A percentile compares a stretch with the other conserved stretches of the same genome.
Evolutionary conservation across 768 basidiomycete genomes (phyloP).

Genomic region (Lactifluus piperatus): DNA sequence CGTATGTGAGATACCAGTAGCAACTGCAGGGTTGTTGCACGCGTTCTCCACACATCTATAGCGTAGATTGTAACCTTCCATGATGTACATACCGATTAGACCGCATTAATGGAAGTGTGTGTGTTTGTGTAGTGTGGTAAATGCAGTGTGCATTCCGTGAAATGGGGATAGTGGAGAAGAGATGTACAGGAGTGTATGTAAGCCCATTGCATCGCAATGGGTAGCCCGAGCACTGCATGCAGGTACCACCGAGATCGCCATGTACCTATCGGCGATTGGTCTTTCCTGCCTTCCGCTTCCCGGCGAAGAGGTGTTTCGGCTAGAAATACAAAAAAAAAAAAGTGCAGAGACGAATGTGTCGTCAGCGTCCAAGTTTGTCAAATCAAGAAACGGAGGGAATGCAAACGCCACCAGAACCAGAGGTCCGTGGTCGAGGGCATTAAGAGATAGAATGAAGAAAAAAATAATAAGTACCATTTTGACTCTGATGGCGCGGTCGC

Average conservation of each 20-base stretch:
- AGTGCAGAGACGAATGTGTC: not conserved
- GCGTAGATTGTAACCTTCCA: no score
- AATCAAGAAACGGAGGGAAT: not conserved
- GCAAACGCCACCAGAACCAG: not conserved
- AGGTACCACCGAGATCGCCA: not conserved
- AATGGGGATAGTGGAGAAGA: not conserved
- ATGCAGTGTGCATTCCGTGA: not conserved
- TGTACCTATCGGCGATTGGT: slow-evolving; percentile 56
- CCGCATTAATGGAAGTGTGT: not conserved
- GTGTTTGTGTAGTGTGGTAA: not conserved
- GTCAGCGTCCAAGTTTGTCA: not conserved
- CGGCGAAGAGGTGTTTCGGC: slow-evolving; percentile 83
- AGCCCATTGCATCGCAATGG: not conserved
- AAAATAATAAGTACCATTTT: slow-evolving; percentile 58
- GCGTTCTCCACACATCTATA: not conserved
- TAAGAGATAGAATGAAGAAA: not conserved
- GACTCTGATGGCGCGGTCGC: slow-evolving; percentile 68
- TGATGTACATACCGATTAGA: not conserved
- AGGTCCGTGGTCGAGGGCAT: no score
- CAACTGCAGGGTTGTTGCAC: not conserved
- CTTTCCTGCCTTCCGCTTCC: slow-evolving; percentile 80
- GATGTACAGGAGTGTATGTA: not conserved
- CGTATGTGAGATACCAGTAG: not conserved
- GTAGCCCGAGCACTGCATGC: not conserved
- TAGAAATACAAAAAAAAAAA: slow-evolving; percentile 25